These are phyloP conservation scores for Kluyveromyces nonfermentans DNA, from an alignment of 805 yeast species.

Conservation along the genomic window DNA sequence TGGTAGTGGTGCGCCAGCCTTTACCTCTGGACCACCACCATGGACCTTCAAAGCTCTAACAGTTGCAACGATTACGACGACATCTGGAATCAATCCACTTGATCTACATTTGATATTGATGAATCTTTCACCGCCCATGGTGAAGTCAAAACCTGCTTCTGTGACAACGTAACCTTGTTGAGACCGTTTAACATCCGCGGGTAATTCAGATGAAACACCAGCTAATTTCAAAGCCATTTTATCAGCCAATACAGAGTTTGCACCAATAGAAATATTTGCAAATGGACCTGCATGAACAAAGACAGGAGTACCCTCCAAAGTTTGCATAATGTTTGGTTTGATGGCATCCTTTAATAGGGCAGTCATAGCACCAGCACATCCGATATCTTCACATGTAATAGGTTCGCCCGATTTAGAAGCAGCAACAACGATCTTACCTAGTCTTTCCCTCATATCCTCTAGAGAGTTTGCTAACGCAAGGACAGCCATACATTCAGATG, in stretches of 20 bases:
- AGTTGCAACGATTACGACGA: conserved; percentile 74
- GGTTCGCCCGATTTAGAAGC: conserved; percentile 61
- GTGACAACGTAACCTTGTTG: conserved; percentile 72
- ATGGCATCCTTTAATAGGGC: conserved; percentile 75
- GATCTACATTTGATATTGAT: conserved; percentile 75
- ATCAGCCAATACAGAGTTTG: conserved; percentile 75
- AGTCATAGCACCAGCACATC: conserved; percentile 80
- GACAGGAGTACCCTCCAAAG: conserved; percentile 82
- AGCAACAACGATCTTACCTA: conserved; percentile 70
- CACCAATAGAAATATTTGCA: conserved; percentile 82
- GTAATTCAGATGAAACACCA: conserved; percentile 46
- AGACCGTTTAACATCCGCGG: conserved; percentile 35
- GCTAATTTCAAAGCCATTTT: conserved; percentile 72
- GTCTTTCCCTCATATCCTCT: conserved; percentile 62
- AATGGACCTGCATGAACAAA: conserved; percentile 85
- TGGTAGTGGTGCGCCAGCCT: conserved; percentile 75
- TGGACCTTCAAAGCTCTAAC: conserved; percentile 77
- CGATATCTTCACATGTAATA: conserved; percentile 73
- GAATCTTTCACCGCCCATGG: conserved; percentile 89
- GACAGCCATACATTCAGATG: conserved; percentile 81
- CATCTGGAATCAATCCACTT: conserved; percentile 70
- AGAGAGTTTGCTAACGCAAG: conserved; percentile 64
- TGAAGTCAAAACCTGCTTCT: conserved; percentile 84
- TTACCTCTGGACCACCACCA: conserved; percentile 85
- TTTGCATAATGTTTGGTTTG: conserved; percentile 81